Base-by-base conservation (phyloP, 2,329 filamentous ascomycete genomes). In the Colletotrichum theobromicola region DNA sequence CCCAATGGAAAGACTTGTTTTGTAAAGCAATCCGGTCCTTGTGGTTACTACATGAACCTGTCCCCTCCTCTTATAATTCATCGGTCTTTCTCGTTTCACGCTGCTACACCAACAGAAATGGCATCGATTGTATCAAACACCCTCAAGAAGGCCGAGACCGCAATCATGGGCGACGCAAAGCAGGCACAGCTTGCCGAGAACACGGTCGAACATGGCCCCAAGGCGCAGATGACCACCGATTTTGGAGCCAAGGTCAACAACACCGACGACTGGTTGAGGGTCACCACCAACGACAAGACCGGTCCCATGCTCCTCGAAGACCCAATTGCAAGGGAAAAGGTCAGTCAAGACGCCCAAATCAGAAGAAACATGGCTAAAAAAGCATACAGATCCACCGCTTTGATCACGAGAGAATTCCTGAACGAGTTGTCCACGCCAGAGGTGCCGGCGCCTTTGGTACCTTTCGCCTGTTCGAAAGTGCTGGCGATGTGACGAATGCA, bases 231-330 rank as follows among this genome's bases (percentile, higher is more conserved):
- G 77, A 96, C 94, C 0, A 93, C 93, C 63, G 95, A 98, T 79
- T 94, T 89, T 84, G 95, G 95, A 26, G 91, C 93, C 32, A 94
- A 93, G 83, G 89, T 95, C 79, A 85, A 87, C 55, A 93, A 93
- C 79, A 93, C 93, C 1, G 95, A 98, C 79, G 89, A 95, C 81
- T 97, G 94, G 94, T 86, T 97, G 68, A 91, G 90, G 67, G 88
- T 93, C 7, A 89, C 86, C 30, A 91, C 85, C 42, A 87, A 91
- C 4, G 88, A 94, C 61, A 86, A 91, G 70, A 91, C 88, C 3
- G 94, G 94, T 0, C 93, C 94, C 0, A 82, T 83, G 79, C 85
- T 96, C 0, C 82, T 97, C 4, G 94, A 97, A 80, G 94, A 97
- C 77, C 87, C 89, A 12, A 92, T 94, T 79, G 91, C 84, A 0